Evolutionary conservation across 192 early-diverging fungal genomes (phyloP).

Genomic region (Coemansia sp.): DNA sequence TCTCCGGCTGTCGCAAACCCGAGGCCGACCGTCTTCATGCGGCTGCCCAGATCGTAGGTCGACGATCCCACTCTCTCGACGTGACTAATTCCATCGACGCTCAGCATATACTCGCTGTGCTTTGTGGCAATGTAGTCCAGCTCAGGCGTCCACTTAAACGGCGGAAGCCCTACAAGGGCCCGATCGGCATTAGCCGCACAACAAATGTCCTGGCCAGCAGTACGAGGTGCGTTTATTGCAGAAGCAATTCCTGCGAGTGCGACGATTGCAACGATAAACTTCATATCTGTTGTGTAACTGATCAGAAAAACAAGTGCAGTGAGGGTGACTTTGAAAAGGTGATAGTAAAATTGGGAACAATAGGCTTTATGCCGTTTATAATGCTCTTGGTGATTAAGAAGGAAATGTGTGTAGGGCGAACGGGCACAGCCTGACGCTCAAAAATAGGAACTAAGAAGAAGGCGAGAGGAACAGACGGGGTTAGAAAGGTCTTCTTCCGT

Average conservation of each 20-base stretch:
- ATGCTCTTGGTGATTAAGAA: background rate
- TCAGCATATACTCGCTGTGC: slow-evolving; percentile 30
- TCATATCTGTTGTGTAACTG: slow-evolving; percentile 22
- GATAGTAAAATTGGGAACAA: background rate
- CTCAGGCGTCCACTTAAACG: slow-evolving; percentile 32
- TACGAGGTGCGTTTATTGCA: slow-evolving; percentile 20
- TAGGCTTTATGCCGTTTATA: background rate
- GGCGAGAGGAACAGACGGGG: background rate
- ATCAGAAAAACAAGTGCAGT: background rate
- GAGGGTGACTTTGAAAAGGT: background rate
- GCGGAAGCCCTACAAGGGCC: slow-evolving; percentile 1
- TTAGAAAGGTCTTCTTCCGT: slow-evolving; percentile 2
- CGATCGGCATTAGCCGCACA: slow-evolving; percentile 48
- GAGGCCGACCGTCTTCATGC: slow-evolving; percentile 18
- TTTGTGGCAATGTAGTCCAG: slow-evolving; percentile 25
- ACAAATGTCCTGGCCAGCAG: slow-evolving; percentile 41
- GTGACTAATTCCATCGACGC: slow-evolving; percentile 17
- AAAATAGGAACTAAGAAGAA: background rate
- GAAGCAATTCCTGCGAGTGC: slow-evolving; percentile 20
- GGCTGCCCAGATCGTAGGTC: slow-evolving; percentile 19
- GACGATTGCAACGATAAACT: slow-evolving; percentile 22
- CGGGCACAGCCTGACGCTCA: background rate
- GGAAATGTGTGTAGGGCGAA: background rate
- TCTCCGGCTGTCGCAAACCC: slow-evolving; percentile 40
- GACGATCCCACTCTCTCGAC: slow-evolving; percentile 6